Conservation (phyloP, 2,329 filamentous ascomycete species). For the Cordyceps javanica region DNA sequence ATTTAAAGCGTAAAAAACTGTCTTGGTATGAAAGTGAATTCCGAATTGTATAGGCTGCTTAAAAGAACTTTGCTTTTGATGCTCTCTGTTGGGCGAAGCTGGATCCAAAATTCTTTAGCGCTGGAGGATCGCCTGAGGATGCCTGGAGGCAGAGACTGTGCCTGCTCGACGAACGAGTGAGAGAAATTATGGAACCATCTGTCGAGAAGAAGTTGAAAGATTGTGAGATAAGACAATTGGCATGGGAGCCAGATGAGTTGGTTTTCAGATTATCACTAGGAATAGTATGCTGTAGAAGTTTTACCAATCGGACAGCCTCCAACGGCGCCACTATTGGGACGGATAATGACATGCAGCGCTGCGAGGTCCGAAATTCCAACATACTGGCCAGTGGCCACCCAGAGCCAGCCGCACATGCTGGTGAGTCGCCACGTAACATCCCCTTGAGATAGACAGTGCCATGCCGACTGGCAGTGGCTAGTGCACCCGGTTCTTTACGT, state of each 20-base stretch:
- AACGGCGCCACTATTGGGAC: no score
- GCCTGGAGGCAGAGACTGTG: not conserved
- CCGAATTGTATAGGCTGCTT: not conserved
- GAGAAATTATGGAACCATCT: not conserved
- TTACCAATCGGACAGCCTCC: no score
- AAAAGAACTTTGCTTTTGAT: slow-evolving; percentile 3
- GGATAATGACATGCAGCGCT: no score
- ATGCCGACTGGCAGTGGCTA: no score
- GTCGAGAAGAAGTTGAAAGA: slow-evolving; percentile 4
- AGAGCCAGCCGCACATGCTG: no score
- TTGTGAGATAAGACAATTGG: slow-evolving; percentile 2
- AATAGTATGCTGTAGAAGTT: no score
- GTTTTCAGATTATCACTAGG: no score
- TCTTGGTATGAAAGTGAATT: not conserved
- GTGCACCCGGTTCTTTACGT: no score
- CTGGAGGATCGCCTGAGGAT: not conserved
- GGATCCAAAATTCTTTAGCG: not conserved
- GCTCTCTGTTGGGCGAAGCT: not conserved
- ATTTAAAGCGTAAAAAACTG: not conserved
- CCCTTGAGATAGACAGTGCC: no score
- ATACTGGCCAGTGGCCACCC: no score
- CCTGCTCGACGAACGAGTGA: not conserved
- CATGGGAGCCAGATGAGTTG: slow-evolving; percentile 7
- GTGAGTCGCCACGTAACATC: no score
- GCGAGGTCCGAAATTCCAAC: no score